Evolutionary conservation across 495 filamentous ascomycete genomes (phyloP).

Genomic region (Bathelium albidoporum): DNA sequence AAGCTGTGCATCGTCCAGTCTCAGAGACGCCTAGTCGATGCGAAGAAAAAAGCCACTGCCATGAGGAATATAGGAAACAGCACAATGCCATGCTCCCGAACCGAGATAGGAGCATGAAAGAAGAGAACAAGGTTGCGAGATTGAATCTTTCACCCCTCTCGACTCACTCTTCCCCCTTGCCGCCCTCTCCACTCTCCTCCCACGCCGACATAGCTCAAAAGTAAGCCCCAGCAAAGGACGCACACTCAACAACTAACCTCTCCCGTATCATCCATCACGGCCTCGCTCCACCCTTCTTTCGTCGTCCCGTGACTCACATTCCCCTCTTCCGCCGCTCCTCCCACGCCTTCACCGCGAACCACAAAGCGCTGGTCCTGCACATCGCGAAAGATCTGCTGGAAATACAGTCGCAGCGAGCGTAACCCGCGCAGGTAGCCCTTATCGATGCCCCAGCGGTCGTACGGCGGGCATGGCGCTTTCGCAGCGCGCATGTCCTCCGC

Average conservation of each 20-base stretch:
- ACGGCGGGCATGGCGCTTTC: constrained; percentile 66
- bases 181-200: not conserved
- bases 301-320: constrained; percentile 26
- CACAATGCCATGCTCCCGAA: not conserved
- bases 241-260: constrained; percentile 21
- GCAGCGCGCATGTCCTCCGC: constrained; percentile 51
- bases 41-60: not conserved
- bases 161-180: too few relatives aligned
- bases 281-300: constrained; percentile 20
- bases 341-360: constrained; percentile 33
- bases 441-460: constrained; percentile 70
- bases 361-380: constrained; percentile 46
- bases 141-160: too few relatives aligned
- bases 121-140: not conserved
- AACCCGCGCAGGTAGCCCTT: constrained; percentile 82
- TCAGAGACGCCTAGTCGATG: not conserved
- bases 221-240: not conserved
- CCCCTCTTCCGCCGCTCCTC: constrained; percentile 20
- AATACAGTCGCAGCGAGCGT: constrained; percentile 69
- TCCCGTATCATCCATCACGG: constrained; percentile 25
- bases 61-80: too few relatives aligned
- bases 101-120: not conserved
- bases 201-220: not conserved
- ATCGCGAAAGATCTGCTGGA: constrained; percentile 78
- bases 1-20: not conserved